Evolutionary conservation across 228 moss, liverwort and hornwort species (phyloP).

Genomic region (Sphagnum fallax): DNA sequence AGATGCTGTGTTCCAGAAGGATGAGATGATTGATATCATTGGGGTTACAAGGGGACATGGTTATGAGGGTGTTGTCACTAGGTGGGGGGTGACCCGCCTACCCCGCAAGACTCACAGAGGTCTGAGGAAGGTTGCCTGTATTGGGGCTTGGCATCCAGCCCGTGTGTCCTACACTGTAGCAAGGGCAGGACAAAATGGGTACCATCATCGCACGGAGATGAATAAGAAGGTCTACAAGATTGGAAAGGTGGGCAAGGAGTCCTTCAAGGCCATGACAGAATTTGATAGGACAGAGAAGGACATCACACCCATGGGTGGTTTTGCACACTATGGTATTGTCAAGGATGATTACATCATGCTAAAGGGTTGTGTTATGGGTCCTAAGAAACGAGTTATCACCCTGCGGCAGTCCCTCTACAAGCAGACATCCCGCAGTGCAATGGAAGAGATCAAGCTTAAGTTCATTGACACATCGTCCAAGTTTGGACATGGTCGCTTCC

Average conservation of each 20-base stretch:
- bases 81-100: constrained; percentile 78
- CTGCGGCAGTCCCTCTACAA: constrained; percentile 46
- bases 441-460: constrained; percentile 56
- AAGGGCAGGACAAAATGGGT: constrained; percentile 72
- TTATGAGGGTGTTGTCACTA: constrained; percentile 71
- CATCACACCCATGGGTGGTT: constrained; percentile 66
- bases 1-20: constrained; percentile 60
- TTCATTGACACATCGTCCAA: constrained; percentile 55
- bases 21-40: constrained; percentile 75
- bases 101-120: constrained; percentile 84
- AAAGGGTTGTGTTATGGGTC: constrained; percentile 76
- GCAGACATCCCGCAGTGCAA: constrained; percentile 39
- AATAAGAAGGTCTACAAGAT: constrained; percentile 70
- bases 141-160: constrained; percentile 88
- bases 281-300: constrained; percentile 67
- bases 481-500: constrained; percentile 56
- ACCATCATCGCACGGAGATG: constrained; percentile 67
- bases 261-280: constrained; percentile 55
- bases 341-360: constrained; percentile 68
- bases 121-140: constrained; percentile 76
- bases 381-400: constrained; percentile 54
- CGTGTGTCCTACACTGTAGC: constrained; percentile 79
- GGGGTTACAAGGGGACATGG: constrained; percentile 70
- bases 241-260: constrained; percentile 35
- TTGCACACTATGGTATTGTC: constrained; percentile 67